Percentiles rank a stretch among this genome's conserved stretches.
phyloP scores from a whole-genome alignment of 352 stramenopile species.

The Pythium inflatum region DNA sequence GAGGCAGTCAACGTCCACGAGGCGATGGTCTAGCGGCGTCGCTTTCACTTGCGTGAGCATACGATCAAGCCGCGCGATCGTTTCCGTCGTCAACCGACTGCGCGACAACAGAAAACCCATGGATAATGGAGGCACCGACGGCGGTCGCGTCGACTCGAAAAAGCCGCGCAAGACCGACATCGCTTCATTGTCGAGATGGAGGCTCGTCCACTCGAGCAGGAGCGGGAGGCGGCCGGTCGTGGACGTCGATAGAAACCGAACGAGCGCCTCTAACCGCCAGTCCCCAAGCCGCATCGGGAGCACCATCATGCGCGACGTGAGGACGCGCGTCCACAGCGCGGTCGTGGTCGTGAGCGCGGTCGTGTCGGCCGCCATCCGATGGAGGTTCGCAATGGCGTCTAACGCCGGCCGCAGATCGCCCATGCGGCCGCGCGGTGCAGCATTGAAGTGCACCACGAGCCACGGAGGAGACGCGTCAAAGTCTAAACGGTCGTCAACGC shows the following conservation, averaged over 20 bases:
- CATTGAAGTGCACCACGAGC: slow-evolving; percentile 6
- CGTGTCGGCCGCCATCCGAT: not conserved
- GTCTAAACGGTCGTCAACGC: not conserved
- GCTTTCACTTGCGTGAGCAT: not conserved
- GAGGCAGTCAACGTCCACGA: not conserved
- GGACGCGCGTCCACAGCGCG: slow-evolving; percentile 1
- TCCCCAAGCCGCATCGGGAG: not conserved
- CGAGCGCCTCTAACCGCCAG: not conserved
- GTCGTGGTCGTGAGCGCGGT: not conserved
- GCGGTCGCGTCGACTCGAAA: not conserved
- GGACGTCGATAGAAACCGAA: not conserved
- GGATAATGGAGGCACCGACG: not conserved
- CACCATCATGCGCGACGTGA: slow-evolving; percentile 20
- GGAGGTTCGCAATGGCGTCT: not conserved
- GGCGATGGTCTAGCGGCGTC: not conserved
- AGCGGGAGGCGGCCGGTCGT: not conserved
- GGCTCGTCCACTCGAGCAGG: slow-evolving; percentile 3
- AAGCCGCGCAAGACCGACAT: not conserved
- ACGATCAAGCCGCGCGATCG: slow-evolving; percentile 1
- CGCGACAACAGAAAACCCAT: not conserved
- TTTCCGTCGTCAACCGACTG: slow-evolving; percentile 3
- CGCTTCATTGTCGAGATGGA: not conserved
- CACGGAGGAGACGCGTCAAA: not conserved
- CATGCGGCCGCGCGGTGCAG: not conserved
- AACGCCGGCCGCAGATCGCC: not conserved